Percentiles rank a stretch among this genome's conserved stretches.
Evolutionary conservation across 1,284 basidiomycete species (phyloP).

Genomic region (Malassezia dermatis): DNA sequence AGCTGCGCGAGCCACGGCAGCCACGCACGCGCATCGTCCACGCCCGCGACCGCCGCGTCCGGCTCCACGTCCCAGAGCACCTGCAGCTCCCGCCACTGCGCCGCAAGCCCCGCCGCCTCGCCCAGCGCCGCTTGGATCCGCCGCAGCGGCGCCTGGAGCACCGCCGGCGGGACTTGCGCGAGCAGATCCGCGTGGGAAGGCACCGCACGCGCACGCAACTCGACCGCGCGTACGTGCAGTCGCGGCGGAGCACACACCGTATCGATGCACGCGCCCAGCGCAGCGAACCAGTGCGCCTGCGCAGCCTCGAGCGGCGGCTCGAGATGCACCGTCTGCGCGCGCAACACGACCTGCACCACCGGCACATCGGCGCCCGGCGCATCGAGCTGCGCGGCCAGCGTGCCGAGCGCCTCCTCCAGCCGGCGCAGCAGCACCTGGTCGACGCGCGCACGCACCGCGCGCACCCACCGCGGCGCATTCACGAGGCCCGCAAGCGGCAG

Average conservation of each 20-base stretch:
- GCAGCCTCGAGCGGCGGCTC: conserved; percentile 95
- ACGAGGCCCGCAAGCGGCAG: conserved; percentile 92
- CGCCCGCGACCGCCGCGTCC: conserved; percentile 85
- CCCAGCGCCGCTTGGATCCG: conserved; percentile 80
- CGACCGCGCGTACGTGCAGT: conserved; percentile 88
- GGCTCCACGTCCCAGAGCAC: conserved; percentile 96
- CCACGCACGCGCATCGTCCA: conserved; percentile 84
- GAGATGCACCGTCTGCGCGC: conserved; percentile 95
- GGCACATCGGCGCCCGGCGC: conserved; percentile 5
- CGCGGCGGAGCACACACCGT: conserved; percentile 77
- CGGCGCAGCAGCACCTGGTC: conserved; percentile 71
- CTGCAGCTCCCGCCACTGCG: conserved; percentile 97
- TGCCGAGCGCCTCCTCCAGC: conserved; percentile 47
- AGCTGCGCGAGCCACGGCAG: conserved; percentile 87
- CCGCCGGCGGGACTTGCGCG: conserved; percentile 61
- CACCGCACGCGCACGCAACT: conserved; percentile 49
- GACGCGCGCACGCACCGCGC: conserved; percentile 74
- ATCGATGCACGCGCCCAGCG: conserved; percentile 67
- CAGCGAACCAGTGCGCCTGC: conserved; percentile 76
- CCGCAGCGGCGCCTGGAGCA: conserved; percentile 69
- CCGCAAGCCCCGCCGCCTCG: conserved; percentile 77
- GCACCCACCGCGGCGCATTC: conserved; percentile 93
- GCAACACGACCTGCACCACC: conserved; percentile 82
- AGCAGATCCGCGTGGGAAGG: conserved; percentile 48
- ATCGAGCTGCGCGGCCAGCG: background rate